phyloP scores from a whole-genome alignment of 208 protist species.

The Trypanosoma conorhini region DNA sequence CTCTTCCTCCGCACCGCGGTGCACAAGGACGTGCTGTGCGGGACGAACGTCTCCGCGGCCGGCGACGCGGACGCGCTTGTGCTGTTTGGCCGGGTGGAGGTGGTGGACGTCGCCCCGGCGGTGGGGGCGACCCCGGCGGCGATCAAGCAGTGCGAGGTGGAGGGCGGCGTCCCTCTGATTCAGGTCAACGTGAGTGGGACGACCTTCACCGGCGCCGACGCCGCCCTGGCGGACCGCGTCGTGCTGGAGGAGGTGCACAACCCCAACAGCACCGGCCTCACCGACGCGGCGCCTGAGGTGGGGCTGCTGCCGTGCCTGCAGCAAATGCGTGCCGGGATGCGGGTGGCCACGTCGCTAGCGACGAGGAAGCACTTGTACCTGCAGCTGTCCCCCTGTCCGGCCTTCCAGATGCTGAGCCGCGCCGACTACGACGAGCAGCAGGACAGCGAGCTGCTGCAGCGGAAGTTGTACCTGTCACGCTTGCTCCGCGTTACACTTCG shows the following conservation, averaged over 20 bases:
- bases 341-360: conserved; percentile 28
- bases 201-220: conserved; percentile 27
- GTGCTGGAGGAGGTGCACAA: conserved; percentile 75
- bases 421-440: conserved; percentile 87
- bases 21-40: conserved; percentile 88
- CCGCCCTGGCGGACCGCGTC: conserved; percentile 38
- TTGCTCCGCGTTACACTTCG: conserved; percentile 68
- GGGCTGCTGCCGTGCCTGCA: conserved; percentile 70
- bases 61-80: conserved; percentile 53
- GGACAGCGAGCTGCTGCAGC: conserved; percentile 63
- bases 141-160: conserved; percentile 89
- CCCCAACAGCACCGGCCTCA: conserved; percentile 34
- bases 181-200: conserved; percentile 61
- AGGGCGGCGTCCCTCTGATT: conserved; percentile 71
- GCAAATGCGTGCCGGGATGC: conserved; percentile 48
- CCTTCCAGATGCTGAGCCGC: conserved; percentile 71
- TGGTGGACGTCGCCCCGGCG: conserved; percentile 54
- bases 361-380: conserved; percentile 66
- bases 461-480: conserved; percentile 60
- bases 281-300: conserved; percentile 23
- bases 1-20: conserved; percentile 72
- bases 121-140: conserved; percentile 41
- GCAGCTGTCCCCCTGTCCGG: conserved; percentile 63
- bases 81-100: conserved; percentile 59
- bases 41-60: conserved; percentile 34